Base-by-base conservation (phyloP, 257 asterid genomes). In the Sherardia arvensis region DNA sequence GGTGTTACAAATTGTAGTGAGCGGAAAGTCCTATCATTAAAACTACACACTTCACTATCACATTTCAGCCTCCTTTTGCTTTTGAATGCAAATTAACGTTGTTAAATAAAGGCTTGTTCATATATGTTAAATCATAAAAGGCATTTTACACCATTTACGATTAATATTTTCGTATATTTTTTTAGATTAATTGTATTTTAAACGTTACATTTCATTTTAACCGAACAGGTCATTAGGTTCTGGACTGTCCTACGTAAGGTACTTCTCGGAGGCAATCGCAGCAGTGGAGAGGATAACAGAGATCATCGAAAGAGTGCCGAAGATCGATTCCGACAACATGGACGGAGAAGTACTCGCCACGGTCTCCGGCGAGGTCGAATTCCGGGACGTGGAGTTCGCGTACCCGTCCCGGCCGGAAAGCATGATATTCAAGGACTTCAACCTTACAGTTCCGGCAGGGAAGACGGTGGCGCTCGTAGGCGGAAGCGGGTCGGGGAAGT, bases 401-500 rank as follows among this genome's bases (percentile, higher is more conserved):
- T 89, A 89, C 60, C 97, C 97, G 0, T 89, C 97, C 5, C 74
- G 99, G 63, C 95, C 95, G 0, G 97, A 88, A 38, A 82, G 83
- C 80, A 34, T 68, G 25, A 87, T 89, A 18, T 84, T 92, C 1
- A 73, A 80, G 45, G 87, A 85, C 66, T 92, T 92, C 34, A 89
- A 53, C 30, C 73, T 92, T 8, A 78, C 51, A 64, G 59, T 89
- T 12, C 93, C 95, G 1, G 87, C 97, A 0, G 95, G 95, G 15
- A 89, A 70, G 62, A 74, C 95, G 0, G 83, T 92, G 73, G 99
- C 99, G 11, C 69, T 92, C 69, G 99, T 92, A 0, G 97, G 99
- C 15, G 96, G 91, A 28, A 89, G 99, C 64, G 99, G 99, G 5
- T 89, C 94, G 0, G 99, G 99, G 1, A 92, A 92, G 66, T 92